These are phyloP conservation scores for Orychophragmus violaceus DNA, from an alignment of 345 rosid genomes.

Conservation along the genomic window DNA sequence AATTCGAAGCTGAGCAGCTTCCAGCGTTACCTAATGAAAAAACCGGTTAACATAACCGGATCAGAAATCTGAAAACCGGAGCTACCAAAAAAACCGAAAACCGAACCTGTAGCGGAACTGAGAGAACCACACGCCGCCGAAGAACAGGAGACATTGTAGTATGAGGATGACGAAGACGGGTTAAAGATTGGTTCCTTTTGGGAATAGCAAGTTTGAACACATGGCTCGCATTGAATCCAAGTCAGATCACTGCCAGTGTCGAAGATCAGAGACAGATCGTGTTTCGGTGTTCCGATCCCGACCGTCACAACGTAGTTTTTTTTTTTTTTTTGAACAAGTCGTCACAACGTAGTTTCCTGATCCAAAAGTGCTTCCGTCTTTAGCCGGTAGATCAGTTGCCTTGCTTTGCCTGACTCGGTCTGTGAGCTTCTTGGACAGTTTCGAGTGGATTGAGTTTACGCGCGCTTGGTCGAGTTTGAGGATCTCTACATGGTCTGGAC, in stretches of 20 bases:
- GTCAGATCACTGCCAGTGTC: constrained; percentile 75
- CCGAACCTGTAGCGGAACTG: constrained; percentile 46
- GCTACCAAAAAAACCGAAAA: not conserved
- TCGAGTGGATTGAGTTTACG: constrained; percentile 55
- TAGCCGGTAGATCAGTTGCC: constrained; percentile 44
- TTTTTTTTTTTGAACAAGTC: too few species aligned
- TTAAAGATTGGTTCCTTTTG: constrained; percentile 51
- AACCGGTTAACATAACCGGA: constrained; percentile 13
- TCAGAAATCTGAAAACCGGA: not conserved
- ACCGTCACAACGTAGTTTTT: constrained; percentile 49
- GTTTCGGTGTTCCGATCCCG: constrained; percentile 57
- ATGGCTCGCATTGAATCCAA: constrained; percentile 63
- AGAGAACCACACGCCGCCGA: constrained; percentile 43
- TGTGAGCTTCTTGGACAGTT: constrained; percentile 22
- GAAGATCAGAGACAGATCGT: constrained; percentile 40
- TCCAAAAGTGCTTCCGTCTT: constrained; percentile 49
- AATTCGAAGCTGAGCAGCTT: constrained; percentile 45
- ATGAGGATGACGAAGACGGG: constrained; percentile 47
- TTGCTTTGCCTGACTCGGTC: constrained; percentile 11
- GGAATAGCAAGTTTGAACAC: constrained; percentile 40
- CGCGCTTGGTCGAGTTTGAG: constrained; percentile 57
- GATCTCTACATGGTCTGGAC: constrained; percentile 35
- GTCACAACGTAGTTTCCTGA: constrained; percentile 50
- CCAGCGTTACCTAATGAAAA: constrained; percentile 38
- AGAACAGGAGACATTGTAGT: constrained; percentile 53